A percentile compares a stretch with the other conserved stretches of the same genome.
phyloP scores from a whole-genome alignment of 495 filamentous ascomycete genomes.

The Xylaria venustula region DNA sequence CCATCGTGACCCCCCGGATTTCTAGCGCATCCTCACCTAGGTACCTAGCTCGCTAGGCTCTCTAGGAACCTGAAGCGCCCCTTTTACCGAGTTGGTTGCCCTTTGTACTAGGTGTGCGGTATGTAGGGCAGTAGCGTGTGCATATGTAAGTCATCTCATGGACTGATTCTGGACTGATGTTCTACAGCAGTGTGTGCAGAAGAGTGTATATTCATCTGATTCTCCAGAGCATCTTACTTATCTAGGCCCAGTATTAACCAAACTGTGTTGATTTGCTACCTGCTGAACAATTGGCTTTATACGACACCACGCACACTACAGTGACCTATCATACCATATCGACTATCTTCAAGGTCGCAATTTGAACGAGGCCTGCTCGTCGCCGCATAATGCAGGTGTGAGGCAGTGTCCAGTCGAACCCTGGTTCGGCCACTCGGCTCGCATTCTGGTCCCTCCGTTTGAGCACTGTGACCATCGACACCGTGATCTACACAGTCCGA shows the following conservation, averaged over 20 bases:
- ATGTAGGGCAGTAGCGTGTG: neutral
- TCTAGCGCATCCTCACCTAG: neutral
- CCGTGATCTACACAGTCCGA: neutral
- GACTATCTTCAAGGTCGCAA: constrained; percentile 1
- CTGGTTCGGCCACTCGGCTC: constrained; percentile 5
- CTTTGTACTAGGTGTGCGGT: neutral
- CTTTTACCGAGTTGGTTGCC: neutral
- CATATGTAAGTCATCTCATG: neutral
- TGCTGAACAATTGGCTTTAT: neutral
- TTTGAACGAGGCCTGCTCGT: neutral
- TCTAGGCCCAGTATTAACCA: neutral
- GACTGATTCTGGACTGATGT: neutral
- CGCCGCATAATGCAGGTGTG: constrained; percentile 14
- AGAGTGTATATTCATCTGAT: neutral
- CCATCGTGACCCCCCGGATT: constrained; percentile 14
- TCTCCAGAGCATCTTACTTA: too few relatives aligned
- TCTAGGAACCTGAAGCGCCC: neutral
- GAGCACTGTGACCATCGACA: constrained; percentile 1
- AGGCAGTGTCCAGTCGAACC: constrained; percentile 8
- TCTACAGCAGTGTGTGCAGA: neutral
- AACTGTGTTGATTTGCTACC: neutral
- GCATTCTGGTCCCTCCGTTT: neutral
- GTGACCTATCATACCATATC: neutral
- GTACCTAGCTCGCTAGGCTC: too few relatives aligned
- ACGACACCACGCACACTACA: neutral